Percentiles rank a stretch among this genome's conserved stretches.
Conservation (phyloP, 1,284 basidiomycete genomes). For the Fistulina hepatica region DNA sequence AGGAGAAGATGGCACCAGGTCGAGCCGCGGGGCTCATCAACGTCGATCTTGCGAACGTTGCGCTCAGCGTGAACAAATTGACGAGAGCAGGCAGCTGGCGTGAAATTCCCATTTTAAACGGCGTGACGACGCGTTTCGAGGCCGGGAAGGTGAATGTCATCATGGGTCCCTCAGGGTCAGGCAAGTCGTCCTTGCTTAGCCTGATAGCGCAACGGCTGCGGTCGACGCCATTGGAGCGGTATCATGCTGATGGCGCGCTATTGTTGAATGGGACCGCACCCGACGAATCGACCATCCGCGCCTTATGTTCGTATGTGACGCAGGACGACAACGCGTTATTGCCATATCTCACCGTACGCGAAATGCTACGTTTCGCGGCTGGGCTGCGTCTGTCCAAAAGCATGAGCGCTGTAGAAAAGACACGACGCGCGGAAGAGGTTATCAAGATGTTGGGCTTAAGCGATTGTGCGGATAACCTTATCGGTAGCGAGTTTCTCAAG, state of each 20-base stretch:
- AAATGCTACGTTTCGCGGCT: constrained; percentile 38
- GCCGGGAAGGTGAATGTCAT: constrained; percentile 35
- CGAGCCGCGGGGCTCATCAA: constrained; percentile 5
- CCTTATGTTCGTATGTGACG: constrained; percentile 35
- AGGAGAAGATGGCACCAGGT: background rate
- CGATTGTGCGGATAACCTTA: constrained; percentile 39
- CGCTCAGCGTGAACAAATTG: constrained; percentile 20
- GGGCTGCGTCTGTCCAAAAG: constrained; percentile 30
- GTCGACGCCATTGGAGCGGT: constrained; percentile 10
- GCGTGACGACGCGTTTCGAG: constrained; percentile 30
- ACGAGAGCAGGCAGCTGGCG: constrained; percentile 15
- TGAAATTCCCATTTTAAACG: constrained; percentile 30
- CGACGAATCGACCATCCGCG: constrained; percentile 11
- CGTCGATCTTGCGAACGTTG: constrained; percentile 17
- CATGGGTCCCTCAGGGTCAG: constrained; percentile 31
- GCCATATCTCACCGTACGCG: constrained; percentile 32
- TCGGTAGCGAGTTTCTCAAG: constrained; percentile 37
- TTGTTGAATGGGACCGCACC: constrained; percentile 14
- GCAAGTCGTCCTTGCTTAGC: constrained; percentile 36
- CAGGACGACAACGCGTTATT: constrained; percentile 41
- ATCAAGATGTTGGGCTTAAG: constrained; percentile 30
- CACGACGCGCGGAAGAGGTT: constrained; percentile 34
- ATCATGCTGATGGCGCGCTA: constrained; percentile 12
- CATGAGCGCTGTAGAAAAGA: constrained; percentile 27
- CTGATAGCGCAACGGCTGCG: constrained; percentile 27